phyloP scores from a whole-genome alignment of 1,139 yeast species.

The Lodderomyces parapsilosis region DNA sequence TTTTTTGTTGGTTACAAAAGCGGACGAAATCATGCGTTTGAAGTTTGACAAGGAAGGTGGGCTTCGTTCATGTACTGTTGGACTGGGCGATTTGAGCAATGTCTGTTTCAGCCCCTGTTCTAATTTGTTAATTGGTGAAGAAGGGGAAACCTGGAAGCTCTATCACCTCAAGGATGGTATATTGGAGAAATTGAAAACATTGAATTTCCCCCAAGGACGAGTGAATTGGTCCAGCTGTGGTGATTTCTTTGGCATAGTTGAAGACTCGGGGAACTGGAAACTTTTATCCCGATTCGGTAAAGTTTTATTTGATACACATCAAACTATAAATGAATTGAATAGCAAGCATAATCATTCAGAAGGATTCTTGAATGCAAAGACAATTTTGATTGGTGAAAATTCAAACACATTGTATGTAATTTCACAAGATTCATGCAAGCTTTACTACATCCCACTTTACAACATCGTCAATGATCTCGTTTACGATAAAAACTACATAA shows the following conservation, averaged over 20 bases:
- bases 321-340: constrained; percentile 25
- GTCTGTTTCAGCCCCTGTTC: constrained; percentile 28
- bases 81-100: constrained; percentile 8
- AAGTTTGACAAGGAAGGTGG: constrained; percentile 18
- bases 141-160: constrained; percentile 14
- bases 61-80: constrained; percentile 12
- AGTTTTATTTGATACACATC: constrained; percentile 27
- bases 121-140: constrained; percentile 21
- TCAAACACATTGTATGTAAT: constrained; percentile 24
- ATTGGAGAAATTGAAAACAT: constrained; percentile 14
- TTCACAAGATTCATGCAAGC: constrained; percentile 23
- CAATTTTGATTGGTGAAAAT: constrained; percentile 26
- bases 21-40: constrained; percentile 30
- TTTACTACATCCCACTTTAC: constrained; percentile 10
- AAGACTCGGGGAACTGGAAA: constrained; percentile 31
- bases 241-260: constrained; percentile 26
- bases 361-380: constrained; percentile 24
- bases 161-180: constrained; percentile 16
- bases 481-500: constrained; percentile 29
- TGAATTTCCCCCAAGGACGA: constrained; percentile 10
- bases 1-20: constrained; percentile 31
- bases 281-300: constrained; percentile 38
- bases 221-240: constrained; percentile 41
- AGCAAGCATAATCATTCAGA: constrained; percentile 16
- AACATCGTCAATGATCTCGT: constrained; percentile 17